Evolutionary conservation across 1,284 basidiomycete genomes (phyloP).

Genomic region (Anthracocystis panici-leucophaei): DNA sequence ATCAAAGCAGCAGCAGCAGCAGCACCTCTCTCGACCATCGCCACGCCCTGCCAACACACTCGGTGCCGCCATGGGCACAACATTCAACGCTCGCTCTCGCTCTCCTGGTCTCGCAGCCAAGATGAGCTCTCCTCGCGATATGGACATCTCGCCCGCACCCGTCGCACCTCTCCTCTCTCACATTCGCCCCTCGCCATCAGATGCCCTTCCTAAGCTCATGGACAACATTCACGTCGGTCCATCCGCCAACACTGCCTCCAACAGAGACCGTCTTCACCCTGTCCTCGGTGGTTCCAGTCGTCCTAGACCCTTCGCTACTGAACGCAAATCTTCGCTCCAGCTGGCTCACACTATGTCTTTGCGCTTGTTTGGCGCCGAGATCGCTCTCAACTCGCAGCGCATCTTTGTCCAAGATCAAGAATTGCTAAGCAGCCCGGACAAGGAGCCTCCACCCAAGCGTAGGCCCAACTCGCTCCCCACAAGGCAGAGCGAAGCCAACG

Average conservation of each 20-base stretch:
- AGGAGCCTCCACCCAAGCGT: constrained; percentile 59
- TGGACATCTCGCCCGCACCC: constrained; percentile 64
- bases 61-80: constrained; percentile 59
- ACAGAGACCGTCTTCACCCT: constrained; percentile 29
- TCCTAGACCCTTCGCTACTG: constrained; percentile 19
- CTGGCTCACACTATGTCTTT: constrained; percentile 35
- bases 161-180: constrained; percentile 5
- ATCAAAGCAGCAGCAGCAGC: constrained; percentile 21
- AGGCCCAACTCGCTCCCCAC: constrained; percentile 54
- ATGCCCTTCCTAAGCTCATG: constrained; percentile 31
- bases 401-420: constrained; percentile 35
- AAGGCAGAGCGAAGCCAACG: constrained; percentile 36
- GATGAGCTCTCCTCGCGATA: constrained; percentile 62
- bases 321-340: constrained; percentile 37
- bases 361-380: constrained; percentile 60
- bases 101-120: constrained; percentile 57
- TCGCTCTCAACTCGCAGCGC: constrained; percentile 52
- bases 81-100: constrained; percentile 48
- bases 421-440: constrained; percentile 54
- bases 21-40: constrained; percentile 12
- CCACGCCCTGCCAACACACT: constrained; percentile 26
- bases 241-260: constrained; percentile 9
- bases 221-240: constrained; percentile 31
- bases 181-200: constrained; percentile 30
- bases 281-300: constrained; percentile 32